These are phyloP conservation scores for Citrus sinensis DNA, from an alignment of 345 rosid genomes.

Conservation along the genomic window DNA sequence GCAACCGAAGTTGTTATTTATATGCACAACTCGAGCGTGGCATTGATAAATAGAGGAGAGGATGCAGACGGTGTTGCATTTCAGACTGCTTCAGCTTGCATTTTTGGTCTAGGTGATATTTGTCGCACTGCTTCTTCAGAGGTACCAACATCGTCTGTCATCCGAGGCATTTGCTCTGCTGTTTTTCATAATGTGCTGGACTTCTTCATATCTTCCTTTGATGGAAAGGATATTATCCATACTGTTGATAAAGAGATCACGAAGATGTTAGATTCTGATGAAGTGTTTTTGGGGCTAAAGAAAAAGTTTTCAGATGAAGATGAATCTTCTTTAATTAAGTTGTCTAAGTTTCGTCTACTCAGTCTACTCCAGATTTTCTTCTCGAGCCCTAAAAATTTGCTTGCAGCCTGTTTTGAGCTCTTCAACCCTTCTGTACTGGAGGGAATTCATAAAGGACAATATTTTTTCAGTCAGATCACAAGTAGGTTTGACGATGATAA, in stretches of 20 bases:
- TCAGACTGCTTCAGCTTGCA: slow-evolving; percentile 79
- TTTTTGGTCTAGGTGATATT: slow-evolving; percentile 79
- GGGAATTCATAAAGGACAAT: slow-evolving; percentile 52
- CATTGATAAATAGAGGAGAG: slow-evolving; percentile 47
- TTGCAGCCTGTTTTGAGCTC: slow-evolving; percentile 77
- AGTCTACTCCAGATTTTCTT: slow-evolving; percentile 62
- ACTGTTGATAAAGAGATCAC: slow-evolving; percentile 50
- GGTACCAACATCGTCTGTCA: slow-evolving; percentile 42
- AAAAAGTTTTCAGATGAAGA: slow-evolving; percentile 54
- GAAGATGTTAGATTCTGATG: slow-evolving; percentile 50
- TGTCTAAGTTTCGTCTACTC: slow-evolving; percentile 56
- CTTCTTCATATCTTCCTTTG: slow-evolving; percentile 59
- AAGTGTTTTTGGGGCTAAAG: slow-evolving; percentile 55
- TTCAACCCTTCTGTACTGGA: slow-evolving; percentile 47
- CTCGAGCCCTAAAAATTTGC: slow-evolving; percentile 58
- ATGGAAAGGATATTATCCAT: slow-evolving; percentile 49
- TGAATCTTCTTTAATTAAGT: slow-evolving; percentile 46
- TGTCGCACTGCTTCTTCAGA: slow-evolving; percentile 61
- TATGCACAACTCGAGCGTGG: slow-evolving; percentile 59
- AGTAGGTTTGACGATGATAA: slow-evolving; percentile 39
- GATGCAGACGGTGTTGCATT: slow-evolving; percentile 74
- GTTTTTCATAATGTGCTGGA: slow-evolving; percentile 71
- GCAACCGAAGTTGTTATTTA: slow-evolving; percentile 61
- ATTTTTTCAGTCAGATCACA: slow-evolving; percentile 59
- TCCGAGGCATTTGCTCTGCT: slow-evolving; percentile 56